Evolutionary conservation across 2,329 filamentous ascomycete species (phyloP), one percentile per base, ranked within the genome.

Genomic region (Cercospora nicotianae): DNA sequence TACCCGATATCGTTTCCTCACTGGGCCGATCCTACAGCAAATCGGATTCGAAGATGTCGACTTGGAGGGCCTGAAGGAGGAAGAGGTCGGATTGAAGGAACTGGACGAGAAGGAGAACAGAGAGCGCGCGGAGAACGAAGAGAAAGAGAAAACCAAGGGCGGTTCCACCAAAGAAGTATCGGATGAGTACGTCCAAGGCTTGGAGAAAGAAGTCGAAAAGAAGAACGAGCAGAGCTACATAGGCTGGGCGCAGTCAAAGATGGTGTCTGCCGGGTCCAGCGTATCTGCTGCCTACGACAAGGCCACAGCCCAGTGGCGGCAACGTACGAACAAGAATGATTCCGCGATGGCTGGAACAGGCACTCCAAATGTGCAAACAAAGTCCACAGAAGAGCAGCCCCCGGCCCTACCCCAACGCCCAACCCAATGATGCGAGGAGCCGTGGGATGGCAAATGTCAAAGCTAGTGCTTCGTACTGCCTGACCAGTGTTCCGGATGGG

Each of bases 1-100:
- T 72, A 77, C 83, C 3, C 77, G 79, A 55, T 87, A 86, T 72
- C 77, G 83, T 18, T 84, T 82, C 70, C 78, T 85, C 3, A 84
- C 83, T 0, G 85, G 85, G 7, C 78, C 76, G 1, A 83, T 86
- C n/a, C 71, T 87, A 36, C 80, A 81, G 68, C 81, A 82, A 65
- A 83, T 86, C 28, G 84, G 84, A 3, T 85, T 85, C 69, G 83
- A 85, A 61, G 84, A 86, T 61, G 77, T 86, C 4, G 82, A 86
- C 69, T 60, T 80, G 1, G 79, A 79, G 20, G 80, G 76, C 78
- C 80, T 88, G 3, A 82, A 84, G 71, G 75, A 80, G 75, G 80
- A 84, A 74, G 74, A 80, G 68, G 76, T 80, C 67, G 77, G 76
- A 55, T 73, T 78, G 1, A 76, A 80, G 64, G 76, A 77, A 63